Evolutionary conservation across 164 flowering plant species (phyloP).

Genomic region (Nymphaea thermarum): DNA sequence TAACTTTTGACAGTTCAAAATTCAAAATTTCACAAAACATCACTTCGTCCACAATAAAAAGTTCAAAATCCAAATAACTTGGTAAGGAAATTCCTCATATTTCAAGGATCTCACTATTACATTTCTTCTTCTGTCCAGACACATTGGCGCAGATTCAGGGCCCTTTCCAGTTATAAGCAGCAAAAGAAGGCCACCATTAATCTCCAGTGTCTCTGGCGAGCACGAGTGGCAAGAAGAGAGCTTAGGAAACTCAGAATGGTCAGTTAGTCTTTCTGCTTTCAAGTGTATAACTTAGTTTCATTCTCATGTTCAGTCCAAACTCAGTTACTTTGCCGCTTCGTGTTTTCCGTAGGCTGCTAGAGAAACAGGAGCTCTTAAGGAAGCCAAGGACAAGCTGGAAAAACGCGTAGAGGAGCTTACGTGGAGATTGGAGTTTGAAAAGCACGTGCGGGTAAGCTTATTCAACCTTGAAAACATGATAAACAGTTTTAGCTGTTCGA

Average conservation of each 20-base stretch:
- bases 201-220: conserved; percentile 78
- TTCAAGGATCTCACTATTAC: background rate
- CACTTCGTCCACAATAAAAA: no score
- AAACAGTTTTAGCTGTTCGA: background rate
- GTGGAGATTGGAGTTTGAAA: conserved; percentile 77
- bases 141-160: conserved; percentile 50
- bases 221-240: conserved; percentile 49
- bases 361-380: conserved; percentile 81
- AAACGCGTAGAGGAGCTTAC: conserved; percentile 81
- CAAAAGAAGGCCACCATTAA: conserved; percentile 40
- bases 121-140: conserved; percentile 30
- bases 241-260: conserved; percentile 72
- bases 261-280: conserved; percentile 4
- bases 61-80: no score
- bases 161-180: conserved; percentile 33
- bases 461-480: background rate
- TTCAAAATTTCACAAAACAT: no score
- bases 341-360: conserved; percentile 55
- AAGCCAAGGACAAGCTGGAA: conserved; percentile 84
- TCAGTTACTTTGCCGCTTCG: background rate
- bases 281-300: background rate
- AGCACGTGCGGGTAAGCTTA: conserved; percentile 53
- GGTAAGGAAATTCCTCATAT: no score
- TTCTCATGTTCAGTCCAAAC: no score
- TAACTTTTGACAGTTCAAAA: no score